Base-by-base conservation (phyloP, 176 grass and related monocot species). In the Tillandsia fasciculata region DNA sequence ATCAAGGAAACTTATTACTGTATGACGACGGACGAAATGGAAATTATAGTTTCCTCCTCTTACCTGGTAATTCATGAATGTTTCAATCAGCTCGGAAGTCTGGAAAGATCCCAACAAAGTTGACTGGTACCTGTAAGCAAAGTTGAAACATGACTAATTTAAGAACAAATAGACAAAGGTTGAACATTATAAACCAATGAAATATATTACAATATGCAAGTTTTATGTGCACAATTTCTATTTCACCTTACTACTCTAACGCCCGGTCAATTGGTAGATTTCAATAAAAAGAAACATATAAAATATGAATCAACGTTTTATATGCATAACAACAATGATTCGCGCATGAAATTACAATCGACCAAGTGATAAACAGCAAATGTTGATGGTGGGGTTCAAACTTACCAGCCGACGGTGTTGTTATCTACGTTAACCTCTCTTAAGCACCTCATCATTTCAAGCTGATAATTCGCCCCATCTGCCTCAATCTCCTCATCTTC, bases 11-110 rank as follows among this genome's bases (percentile, higher is more conserved):
- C n/a, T 14, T 17, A 22, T 12, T 12, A 56, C 14, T 20, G n/a
- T 59, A 61, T 61, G 12, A 61, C 20, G 17, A 63, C 63, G 54
- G 11, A 50, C 64, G 33, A 15, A 5, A 15, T 15, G 42, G 48
- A 9, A 17, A 68, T 20, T 12, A 54, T 76, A 56, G 54, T 69
- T 64, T 65, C 47, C 50, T 69, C 70, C 73, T 49, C 50, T 53
- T 90, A 99, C 94, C 87, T 99, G 94, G 73, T 99, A 99, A 76
- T 99, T 99, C 94, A 99, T 92, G 78, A 99, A 99, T 81, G 94
- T 99, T 83, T 99, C 89, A 65, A 99, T 99, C 51, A 99, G 77
- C 69, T 99, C 94, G 3, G 89, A 87, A 64, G 94, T 99, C 66
- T 99, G 94, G 69, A 93, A 99, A 77, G 94, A 99, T 72, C 94